Evolutionary conservation across 2,329 filamentous ascomycete species (phyloP).

Genomic region (Colletotrichum sp.): DNA sequence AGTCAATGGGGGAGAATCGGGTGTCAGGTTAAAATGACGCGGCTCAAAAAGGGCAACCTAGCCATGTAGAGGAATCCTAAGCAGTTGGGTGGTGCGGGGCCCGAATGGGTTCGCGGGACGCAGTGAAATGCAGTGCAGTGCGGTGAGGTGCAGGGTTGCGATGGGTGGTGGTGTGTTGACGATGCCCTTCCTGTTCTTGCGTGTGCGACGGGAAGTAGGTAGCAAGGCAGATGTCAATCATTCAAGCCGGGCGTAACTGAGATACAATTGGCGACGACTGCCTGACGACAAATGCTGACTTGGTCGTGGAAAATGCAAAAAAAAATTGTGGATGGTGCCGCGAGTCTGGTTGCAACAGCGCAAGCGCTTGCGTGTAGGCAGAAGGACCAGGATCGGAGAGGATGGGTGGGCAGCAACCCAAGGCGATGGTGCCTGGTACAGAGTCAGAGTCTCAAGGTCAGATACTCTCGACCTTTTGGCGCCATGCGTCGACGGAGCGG

Average conservation of each 20-base stretch:
- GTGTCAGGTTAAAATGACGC: slow-evolving; percentile 9
- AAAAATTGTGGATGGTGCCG: neutral
- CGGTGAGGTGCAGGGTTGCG: neutral
- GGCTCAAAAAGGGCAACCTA: slow-evolving; percentile 1
- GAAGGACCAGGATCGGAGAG: neutral
- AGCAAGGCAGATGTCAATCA: neutral
- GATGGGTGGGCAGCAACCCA: neutral
- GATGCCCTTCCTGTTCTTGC: neutral
- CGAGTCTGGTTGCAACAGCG: neutral
- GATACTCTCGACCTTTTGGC: neutral
- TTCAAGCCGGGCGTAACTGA: neutral
- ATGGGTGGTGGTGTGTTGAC: neutral
- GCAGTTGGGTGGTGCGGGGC: neutral
- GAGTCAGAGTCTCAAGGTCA: neutral
- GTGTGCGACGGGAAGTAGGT: neutral
- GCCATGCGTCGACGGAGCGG: neutral
- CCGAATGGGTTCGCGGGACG: neutral
- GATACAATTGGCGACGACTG: neutral
- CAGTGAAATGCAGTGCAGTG: neutral
- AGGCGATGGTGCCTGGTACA: neutral
- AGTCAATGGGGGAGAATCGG: neutral
- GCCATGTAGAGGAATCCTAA: neutral
- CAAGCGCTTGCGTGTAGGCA: slow-evolving; percentile 7
- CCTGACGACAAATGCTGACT: slow-evolving; percentile 4
- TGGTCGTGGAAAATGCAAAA: neutral